These are phyloP conservation scores for Pseudonectria foliicola DNA, from an alignment of 2,329 filamentous ascomycete genomes.

Conservation along the genomic window DNA sequence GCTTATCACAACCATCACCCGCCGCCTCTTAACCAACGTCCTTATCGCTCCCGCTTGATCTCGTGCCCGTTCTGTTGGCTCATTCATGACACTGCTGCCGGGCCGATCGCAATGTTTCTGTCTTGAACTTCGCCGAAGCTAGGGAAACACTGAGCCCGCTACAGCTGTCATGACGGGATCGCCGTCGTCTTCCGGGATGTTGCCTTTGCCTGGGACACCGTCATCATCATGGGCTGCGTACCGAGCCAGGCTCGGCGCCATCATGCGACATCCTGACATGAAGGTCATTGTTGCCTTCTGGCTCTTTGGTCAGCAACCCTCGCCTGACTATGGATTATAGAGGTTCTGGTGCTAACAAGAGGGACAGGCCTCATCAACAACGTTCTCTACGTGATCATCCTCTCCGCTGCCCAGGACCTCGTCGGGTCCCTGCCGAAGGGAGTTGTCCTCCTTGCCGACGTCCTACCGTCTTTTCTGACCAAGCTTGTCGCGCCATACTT, in stretches of 20 bases:
- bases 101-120: slow-evolving; percentile 2
- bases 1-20: too few relatives aligned
- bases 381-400: slow-evolving; percentile 93
- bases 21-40: too few relatives aligned
- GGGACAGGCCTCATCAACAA: slow-evolving; percentile 66
- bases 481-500: slow-evolving; percentile 91
- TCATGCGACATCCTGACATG: slow-evolving; percentile 62
- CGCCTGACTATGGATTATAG: background rate
- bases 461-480: slow-evolving; percentile 79
- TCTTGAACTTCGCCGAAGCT: background rate
- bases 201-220: slow-evolving; percentile 52
- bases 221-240: slow-evolving; percentile 69
- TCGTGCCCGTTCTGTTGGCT: too few relatives aligned
- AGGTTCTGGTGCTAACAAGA: slow-evolving; percentile 5
- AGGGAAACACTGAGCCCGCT: slow-evolving; percentile 1
- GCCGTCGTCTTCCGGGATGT: slow-evolving; percentile 36
- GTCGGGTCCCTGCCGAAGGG: slow-evolving; percentile 90
- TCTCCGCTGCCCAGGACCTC: slow-evolving; percentile 90
- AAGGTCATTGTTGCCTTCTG: slow-evolving; percentile 78
- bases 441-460: slow-evolving; percentile 86
- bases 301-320: slow-evolving; percentile 66
- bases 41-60: too few relatives aligned
- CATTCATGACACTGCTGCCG: background rate
- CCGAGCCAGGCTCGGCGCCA: slow-evolving; percentile 52
- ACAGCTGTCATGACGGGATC: slow-evolving; percentile 28